Percentiles rank a stretch among this genome's conserved stretches.
Evolutionary conservation across 352 stramenopile genomes (phyloP).

Genomic region (Globisporangium yorkense): DNA sequence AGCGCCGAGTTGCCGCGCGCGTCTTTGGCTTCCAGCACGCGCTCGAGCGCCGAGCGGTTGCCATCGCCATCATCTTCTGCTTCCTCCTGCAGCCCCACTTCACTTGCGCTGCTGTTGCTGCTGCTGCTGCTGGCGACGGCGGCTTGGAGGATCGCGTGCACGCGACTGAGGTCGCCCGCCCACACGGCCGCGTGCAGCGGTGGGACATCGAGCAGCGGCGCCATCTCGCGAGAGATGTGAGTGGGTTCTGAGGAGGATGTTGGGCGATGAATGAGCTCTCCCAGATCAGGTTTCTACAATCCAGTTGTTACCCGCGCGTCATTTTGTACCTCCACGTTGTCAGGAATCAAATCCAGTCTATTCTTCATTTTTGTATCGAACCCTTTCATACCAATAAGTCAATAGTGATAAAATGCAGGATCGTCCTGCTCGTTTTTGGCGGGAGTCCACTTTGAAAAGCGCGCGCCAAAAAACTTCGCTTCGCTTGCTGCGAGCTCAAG

Average conservation of each 20-base stretch:
- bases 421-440: too few relatives aligned
- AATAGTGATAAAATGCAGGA: too few relatives aligned
- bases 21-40: constrained; percentile 53
- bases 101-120: not conserved
- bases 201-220: constrained; percentile 8
- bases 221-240: not conserved
- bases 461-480: not conserved
- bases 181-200: constrained; percentile 65
- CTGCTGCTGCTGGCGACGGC: constrained; percentile 6
- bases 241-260: too few relatives aligned
- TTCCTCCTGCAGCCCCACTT: not conserved
- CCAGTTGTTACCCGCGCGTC: too few relatives aligned
- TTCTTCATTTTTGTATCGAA: too few relatives aligned
- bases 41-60: constrained; percentile 14
- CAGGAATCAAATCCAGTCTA: too few relatives aligned
- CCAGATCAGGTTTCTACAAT: not conserved
- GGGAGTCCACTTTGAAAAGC: too few relatives aligned
- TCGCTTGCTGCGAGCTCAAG: too few relatives aligned
- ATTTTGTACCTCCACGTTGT: too few relatives aligned
- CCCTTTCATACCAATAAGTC: too few relatives aligned
- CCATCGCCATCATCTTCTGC: not conserved
- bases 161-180: constrained; percentile 44
- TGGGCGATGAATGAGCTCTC: too few relatives aligned
- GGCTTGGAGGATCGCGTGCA: constrained; percentile 27
- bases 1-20: constrained; percentile 59